A percentile compares a stretch with the other conserved stretches of the same genome.
Evolutionary conservation across 768 basidiomycete species (phyloP).

Genomic region (Hortiboletus campestris): DNA sequence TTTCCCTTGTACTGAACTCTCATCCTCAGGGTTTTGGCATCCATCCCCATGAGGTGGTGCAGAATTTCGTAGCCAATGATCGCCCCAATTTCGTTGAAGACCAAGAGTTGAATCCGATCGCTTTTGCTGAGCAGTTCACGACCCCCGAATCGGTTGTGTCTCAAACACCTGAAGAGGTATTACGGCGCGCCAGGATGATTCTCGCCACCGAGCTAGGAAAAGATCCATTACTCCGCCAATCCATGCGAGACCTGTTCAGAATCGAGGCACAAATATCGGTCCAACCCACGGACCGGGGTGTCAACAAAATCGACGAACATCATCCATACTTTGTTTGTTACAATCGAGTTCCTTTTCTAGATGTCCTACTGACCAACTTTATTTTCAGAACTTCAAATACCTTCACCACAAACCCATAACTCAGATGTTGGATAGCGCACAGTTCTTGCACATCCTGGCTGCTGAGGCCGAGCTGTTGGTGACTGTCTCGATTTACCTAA

Average conservation of each 20-base stretch:
- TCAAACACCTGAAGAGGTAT: conserved; percentile 61
- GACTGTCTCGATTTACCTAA: conserved; percentile 67
- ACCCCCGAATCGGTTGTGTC: conserved; percentile 63
- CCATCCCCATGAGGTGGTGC: conserved; percentile 76
- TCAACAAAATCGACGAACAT: conserved; percentile 70
- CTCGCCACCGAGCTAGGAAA: conserved; percentile 88
- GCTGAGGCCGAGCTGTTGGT: conserved; percentile 91
- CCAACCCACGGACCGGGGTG: conserved; percentile 84
- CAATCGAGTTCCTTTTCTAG: background rate
- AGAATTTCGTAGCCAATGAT: conserved; percentile 66
- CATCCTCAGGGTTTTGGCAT: conserved; percentile 78
- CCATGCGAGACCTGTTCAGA: conserved; percentile 74
- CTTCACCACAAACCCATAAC: conserved; percentile 72
- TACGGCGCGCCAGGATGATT: conserved; percentile 76
- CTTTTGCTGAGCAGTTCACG: conserved; percentile 83
- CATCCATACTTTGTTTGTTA: conserved; percentile 67
- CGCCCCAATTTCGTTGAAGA: conserved; percentile 75
- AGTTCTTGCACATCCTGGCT: conserved; percentile 86
- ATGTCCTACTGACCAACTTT: conserved; percentile 2
- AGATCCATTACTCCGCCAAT: conserved; percentile 82
- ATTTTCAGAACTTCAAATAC: conserved; percentile 88
- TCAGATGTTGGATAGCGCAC: conserved; percentile 67
- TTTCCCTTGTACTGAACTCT: background rate
- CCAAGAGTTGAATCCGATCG: conserved; percentile 72
- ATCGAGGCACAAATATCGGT: conserved; percentile 74